Evolutionary conservation across 139 green algal species (phyloP), one percentile per base, ranked within the genome.

Genomic region (Asterochloris sp.): DNA sequence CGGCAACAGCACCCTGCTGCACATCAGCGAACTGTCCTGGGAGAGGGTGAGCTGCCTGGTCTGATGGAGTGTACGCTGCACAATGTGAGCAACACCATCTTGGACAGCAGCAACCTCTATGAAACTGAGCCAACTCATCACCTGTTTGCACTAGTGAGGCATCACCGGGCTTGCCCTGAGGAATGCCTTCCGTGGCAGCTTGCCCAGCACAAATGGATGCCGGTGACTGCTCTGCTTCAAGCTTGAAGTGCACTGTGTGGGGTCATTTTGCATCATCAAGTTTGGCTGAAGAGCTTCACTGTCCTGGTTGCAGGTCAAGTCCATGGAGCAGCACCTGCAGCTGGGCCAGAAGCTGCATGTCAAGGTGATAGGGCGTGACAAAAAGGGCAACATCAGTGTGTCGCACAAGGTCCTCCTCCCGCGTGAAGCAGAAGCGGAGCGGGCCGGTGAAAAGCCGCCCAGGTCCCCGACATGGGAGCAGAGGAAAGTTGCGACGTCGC

Each of bases 281-380:
- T 54, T 6, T 54, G 38, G 38, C 38, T 54, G 38, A 54, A 6
- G 38, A 6, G 6, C 2, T 54, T 54, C 38, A 54, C 38, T 6
- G 6, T 54, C 38, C 38, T 54, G 54, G 28, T 38, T 67, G 69
- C 83, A 86, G 83, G 77, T 86, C 4, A 74, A 62, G 15, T 69
- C 83, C 28, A 79, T 94, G 1, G 78, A 87, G 10, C 90, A 93
- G 16, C 83, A 85, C 0, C 23, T 93, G 4, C 26, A n/a, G 1
- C 77, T 87, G 62, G 90, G 90, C 0, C 73, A 94, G n/a, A 63
- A 85, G 78, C 23, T 94, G 11, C 74, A 91, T 13, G 90, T 94
- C 26, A 24, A 90, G 62, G 91, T 86, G 76, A 76, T 89, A 78
- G 91, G 90, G 0, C 62, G 84, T 12, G 90, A 94, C 60, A 23